Evolutionary conservation across 208 protist species (phyloP), one percentile per base, ranked within the genome.

Genomic region (Trypanosoma conorhini): DNA sequence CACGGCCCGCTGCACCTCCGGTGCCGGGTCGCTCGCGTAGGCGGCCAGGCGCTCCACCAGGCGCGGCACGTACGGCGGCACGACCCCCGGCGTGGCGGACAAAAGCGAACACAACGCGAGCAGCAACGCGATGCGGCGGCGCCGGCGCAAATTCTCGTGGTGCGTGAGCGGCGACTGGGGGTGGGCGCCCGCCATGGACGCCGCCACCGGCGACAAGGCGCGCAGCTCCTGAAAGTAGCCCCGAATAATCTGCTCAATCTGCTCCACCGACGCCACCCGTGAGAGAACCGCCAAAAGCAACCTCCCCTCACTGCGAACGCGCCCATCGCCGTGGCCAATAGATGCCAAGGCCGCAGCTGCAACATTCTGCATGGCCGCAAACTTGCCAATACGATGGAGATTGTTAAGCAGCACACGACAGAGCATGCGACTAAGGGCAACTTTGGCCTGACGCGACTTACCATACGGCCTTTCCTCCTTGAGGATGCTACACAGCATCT

Each of bases 321-420:
- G 68, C 0, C 74, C 80, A 69, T 93, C 84, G 9, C 73, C 67
- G 70, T 91, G 78, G 19, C 72, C 79, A 57, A 96, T 79, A 28
- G 69, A 77, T 5, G 57, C 42, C 40, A 92, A 42, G 15, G 84
- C 79, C 0, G 88, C 86, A 19, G 76, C 74, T 13, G 75, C 54
- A 21, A 93, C 75, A 40, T 54, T 76, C 67, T 78, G 54, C 79
- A 93, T 92, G 42, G 83, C 57, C 15, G 72, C 76, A 60, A 80
- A 96, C 74, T 82, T 82, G 22, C 88, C 91, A 70, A 96, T 87
- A 59, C 86, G 87, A 74, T 93, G 91, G 9, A 91, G 66, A 66
- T 96, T 96, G 22, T 52, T 69, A 70, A 91, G 83, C 12, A 92
- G 59, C 7, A 91, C 50, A 19, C 74, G 48, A 51, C 81, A 71